These are phyloP conservation scores for Aureobasidium namibiae DNA, from an alignment of 2,329 filamentous ascomycete genomes.

Conservation along the genomic window DNA sequence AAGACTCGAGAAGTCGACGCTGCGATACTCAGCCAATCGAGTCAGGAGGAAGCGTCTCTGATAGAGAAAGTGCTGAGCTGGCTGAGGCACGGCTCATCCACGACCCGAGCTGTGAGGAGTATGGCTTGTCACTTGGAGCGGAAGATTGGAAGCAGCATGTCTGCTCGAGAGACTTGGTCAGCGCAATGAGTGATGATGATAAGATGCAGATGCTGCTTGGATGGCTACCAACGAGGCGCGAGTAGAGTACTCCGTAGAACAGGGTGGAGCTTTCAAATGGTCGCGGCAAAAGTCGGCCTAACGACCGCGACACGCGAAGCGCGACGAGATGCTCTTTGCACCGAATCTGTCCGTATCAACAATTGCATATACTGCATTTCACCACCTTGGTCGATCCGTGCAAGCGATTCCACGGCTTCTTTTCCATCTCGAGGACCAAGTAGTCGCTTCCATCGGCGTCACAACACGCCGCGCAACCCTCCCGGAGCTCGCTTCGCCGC, in stretches of 20 bases:
- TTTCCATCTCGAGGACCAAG: not conserved
- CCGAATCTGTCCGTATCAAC: not conserved
- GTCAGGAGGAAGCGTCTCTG: not conserved
- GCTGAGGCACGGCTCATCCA: not conserved
- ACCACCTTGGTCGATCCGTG: not conserved
- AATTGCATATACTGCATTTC: not conserved
- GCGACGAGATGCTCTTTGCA: constrained; percentile 4
- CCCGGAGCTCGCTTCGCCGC: not conserved
- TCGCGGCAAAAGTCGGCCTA: not conserved
- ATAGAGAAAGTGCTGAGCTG: not conserved
- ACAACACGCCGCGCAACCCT: not conserved
- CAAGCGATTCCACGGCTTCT: not conserved
- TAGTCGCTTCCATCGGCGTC: not conserved
- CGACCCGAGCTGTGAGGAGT: not conserved
- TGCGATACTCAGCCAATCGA: not conserved
- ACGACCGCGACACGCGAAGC: not conserved
- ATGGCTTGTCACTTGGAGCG: not conserved
- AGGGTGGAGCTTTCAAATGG: not conserved
- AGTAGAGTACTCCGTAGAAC: not conserved
- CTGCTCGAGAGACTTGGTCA: not conserved
- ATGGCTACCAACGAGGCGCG: no score
- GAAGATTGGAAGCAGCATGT: not conserved
- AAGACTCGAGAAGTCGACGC: not conserved
- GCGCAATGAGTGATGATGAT: not conserved
- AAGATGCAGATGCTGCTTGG: no score